phyloP scores from a whole-genome alignment of 768 basidiomycete species.

The Suillus paluster region DNA sequence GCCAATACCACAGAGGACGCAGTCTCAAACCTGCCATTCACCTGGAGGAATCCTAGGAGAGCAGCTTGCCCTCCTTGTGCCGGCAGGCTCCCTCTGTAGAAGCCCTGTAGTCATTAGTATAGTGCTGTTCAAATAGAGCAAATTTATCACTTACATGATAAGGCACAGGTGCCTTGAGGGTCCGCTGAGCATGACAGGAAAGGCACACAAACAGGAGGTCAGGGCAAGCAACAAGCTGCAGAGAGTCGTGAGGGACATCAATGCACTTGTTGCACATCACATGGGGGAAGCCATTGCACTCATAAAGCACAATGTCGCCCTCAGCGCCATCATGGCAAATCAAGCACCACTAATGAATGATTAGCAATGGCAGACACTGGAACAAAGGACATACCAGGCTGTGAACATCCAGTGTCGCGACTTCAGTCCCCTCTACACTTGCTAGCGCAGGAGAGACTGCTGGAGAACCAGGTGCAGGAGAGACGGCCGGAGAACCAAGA shows the following conservation, averaged over 20 bases:
- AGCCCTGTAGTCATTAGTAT: too few species aligned
- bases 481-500: neutral
- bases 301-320: neutral
- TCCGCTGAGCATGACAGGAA: too few species aligned
- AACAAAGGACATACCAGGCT: neutral
- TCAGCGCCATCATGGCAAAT: neutral
- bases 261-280: neutral
- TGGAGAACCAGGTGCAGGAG: neutral
- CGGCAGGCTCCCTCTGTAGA: too few species aligned
- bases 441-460: neutral
- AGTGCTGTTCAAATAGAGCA: too few species aligned
- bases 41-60: too few species aligned
- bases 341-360: neutral
- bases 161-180: too few species aligned
- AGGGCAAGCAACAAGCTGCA: too few species aligned
- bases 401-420: neutral
- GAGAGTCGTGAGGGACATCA: neutral
- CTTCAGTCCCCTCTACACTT: neutral
- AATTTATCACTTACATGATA: too few species aligned
- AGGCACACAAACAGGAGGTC: too few species aligned
- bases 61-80: too few species aligned
- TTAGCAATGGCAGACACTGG: neutral
- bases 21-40: too few species aligned
- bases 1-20: too few species aligned
- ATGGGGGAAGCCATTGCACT: neutral